phyloP scores from a whole-genome alignment of 208 protist genomes.

The Leishmania arabica region DNA sequence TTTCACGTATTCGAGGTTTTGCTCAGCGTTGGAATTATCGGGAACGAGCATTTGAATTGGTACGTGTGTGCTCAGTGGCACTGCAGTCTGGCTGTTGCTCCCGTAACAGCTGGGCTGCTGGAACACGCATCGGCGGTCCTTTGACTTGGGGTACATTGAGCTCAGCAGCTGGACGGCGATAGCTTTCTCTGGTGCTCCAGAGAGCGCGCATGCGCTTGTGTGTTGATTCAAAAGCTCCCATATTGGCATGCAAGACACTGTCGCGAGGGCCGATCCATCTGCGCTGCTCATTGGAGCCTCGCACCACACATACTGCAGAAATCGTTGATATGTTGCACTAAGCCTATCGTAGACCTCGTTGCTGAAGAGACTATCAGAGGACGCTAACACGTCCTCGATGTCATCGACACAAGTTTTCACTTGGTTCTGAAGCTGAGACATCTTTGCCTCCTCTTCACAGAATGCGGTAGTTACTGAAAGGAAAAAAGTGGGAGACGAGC shows the following conservation, averaged over 20 bases:
- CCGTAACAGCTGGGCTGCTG: constrained; percentile 54
- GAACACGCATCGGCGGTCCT: constrained; percentile 73
- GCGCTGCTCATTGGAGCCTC: constrained; percentile 39
- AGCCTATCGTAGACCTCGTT: constrained; percentile 3
- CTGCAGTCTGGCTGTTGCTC: constrained; percentile 13
- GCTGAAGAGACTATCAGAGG: not conserved
- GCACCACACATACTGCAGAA: constrained; percentile 34
- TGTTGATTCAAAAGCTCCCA: constrained; percentile 81
- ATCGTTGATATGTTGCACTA: constrained; percentile 10
- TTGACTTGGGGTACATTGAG: constrained; percentile 74
- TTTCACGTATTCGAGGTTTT: constrained; percentile 12
- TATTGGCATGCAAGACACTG: constrained; percentile 75
- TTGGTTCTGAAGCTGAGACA: constrained; percentile 35
- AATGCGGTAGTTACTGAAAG: not conserved
- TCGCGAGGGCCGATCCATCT: constrained; percentile 66
- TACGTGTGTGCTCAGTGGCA: constrained; percentile 29
- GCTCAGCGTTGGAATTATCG: not conserved
- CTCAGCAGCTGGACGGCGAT: constrained; percentile 57
- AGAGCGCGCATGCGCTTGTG: constrained; percentile 32
- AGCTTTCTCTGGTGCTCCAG: constrained; percentile 27
- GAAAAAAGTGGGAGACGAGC: not conserved
- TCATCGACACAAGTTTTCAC: constrained; percentile 26
- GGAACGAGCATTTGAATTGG: constrained; percentile 6
- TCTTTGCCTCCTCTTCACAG: not conserved
- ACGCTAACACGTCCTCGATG: constrained; percentile 18